Evolutionary conservation across 106 monocot genomes (phyloP), one percentile per base, ranked within the genome.

Genomic region (Xerophyta viscosa): DNA sequence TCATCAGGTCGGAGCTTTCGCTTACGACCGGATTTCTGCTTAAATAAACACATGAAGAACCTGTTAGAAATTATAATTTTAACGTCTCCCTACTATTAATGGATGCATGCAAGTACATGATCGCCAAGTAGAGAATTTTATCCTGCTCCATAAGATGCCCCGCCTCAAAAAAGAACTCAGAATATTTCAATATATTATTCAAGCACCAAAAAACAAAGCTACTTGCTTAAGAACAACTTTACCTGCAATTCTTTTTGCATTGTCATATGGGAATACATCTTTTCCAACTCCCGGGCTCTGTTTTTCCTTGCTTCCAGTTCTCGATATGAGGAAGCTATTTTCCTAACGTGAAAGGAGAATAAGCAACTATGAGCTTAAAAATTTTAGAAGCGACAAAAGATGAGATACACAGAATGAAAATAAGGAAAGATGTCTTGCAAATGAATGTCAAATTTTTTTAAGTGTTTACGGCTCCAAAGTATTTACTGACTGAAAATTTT

Each of bases 161-260:
- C 15, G 39, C 2, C 39, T 3, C 10, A 10, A 39, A 39, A 10
- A 39, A 3, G 6, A 10, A 39, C 10, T 8, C 10, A 39, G 10
- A 10, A 39, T 15, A 12, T 39, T 15, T 3, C 6, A 3, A 7
- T 39, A 39, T 8, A 7, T 3, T 15, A 39, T 39, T 7, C 4
- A 18, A 44, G 3, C 15, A 14, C 3, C 43, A 4, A 44, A 17
- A 4, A 44, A 44, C 43, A 44, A 44, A 4, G 2, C 46, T 18
- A 46, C 15, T 13, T 20, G 8, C 20, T 19, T 20, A 46, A 46
- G 8, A 46, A 11, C 20, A 7, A 18, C n/a, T 9, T 9, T 54
- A 86, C 96, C 89, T 77, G 75, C 28, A 98, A 58, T 60, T 98
- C 96, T 27, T 86, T 89, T 54, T 86, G 69, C 67, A 98, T 67